These are phyloP conservation scores for Cryptococcus amylolentus DNA, from an alignment of 1,284 basidiomycete species.

Conservation along the genomic window DNA sequence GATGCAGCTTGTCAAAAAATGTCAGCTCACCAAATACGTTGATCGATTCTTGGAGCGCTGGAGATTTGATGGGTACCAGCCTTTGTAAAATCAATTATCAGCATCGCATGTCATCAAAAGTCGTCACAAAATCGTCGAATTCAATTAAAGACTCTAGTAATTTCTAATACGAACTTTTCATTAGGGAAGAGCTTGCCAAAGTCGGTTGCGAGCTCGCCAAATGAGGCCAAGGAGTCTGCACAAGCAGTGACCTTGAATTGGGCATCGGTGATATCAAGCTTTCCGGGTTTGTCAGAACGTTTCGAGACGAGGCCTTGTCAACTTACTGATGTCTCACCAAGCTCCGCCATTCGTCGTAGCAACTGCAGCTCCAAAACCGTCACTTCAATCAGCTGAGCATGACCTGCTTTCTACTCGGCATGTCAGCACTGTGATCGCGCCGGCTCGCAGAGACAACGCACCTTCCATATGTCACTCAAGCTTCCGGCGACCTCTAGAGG, in stretches of 20 bases:
- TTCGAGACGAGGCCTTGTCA: background rate
- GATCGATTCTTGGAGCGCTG: conserved; percentile 31
- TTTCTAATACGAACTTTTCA: conserved; percentile 5
- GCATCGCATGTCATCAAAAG: background rate
- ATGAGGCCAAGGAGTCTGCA: conserved; percentile 48
- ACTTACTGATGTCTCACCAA: conserved; percentile 24
- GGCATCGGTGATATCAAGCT: conserved; percentile 30
- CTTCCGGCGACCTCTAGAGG: conserved; percentile 11
- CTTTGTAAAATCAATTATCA: conserved; percentile 3
- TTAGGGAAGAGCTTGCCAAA: conserved; percentile 29
- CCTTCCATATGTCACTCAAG: conserved; percentile 63
- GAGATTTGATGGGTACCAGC: conserved; percentile 8
- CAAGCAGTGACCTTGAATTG: conserved; percentile 44
- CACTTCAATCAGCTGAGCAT: background rate
- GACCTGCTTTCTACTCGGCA: background rate
- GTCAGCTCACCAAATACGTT: conserved; percentile 33
- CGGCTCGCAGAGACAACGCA: conserved; percentile 43
- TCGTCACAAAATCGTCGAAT: background rate
- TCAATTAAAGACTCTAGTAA: background rate
- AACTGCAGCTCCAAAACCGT: conserved; percentile 51
- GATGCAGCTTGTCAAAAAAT: background rate
- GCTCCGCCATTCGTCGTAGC: conserved; percentile 22
- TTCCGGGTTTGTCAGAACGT: background rate
- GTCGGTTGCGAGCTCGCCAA: conserved; percentile 41
- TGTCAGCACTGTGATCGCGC: background rate